Base-by-base conservation (phyloP, 2,329 filamentous ascomycete species). In the Cordyceps javanica region DNA sequence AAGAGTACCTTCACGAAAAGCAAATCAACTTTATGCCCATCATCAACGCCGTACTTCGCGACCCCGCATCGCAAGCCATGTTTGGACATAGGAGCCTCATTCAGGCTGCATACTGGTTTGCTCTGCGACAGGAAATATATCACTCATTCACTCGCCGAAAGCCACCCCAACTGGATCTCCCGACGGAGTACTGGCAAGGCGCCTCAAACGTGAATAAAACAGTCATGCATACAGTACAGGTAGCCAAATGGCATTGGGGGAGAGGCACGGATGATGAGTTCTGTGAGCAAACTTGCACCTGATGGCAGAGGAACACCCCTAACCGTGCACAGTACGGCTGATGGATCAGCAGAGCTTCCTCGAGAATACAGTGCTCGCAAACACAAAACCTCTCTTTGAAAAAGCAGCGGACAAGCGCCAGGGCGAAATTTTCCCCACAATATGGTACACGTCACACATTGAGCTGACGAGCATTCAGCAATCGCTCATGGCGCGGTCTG, bases 51-150 rank as follows among this genome's bases (percentile, higher is more conserved):
- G 72, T 75, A 2, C 55, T 75, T 16, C 61, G 72, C 30, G 73
- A 72, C 44, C 68, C 70, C 3, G 70, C 72, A 2, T 70, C 72
- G 1, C 65, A 70, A 52, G 66, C 69, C 19, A 66, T 72, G n/a
- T 72, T 74, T 36, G 67, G 68, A 1, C 67, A 66, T 25, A 62
- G 71, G 32, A 69, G 70, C 25, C 63, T 75, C 14, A 70, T 73
- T 52, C 72, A 72, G 42, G 72, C 72, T 0, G 68, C 72, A 7
- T 75, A 75, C 55, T 75, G 72, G 72, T 74, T 75, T 67, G 72
- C 72, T 2, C 64, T 75, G 21, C 56, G 72, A 28, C 72, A 75
- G 54, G 72, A 75, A 42, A 73, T 75, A 4, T 75, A 72, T 57
- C 71, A 75, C 50, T 73, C 72, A 0, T 72, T 75, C 38, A 75